Evolutionary conservation across 768 basidiomycete genomes (phyloP).

Genomic region (Tephrocybe sp.): DNA sequence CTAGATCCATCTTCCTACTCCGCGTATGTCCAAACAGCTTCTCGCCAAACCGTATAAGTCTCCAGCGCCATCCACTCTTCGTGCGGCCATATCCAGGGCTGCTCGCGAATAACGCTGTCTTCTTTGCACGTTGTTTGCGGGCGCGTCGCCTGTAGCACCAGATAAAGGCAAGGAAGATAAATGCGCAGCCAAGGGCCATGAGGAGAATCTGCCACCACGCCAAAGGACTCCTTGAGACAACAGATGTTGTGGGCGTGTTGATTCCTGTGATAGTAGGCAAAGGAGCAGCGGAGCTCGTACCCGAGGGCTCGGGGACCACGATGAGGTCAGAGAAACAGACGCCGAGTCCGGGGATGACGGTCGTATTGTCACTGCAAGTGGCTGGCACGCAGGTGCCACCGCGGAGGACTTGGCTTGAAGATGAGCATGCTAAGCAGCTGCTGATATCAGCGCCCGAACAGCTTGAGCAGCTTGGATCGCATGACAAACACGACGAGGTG

Average conservation of each 20-base stretch:
- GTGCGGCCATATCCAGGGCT: too few species aligned
- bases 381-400: constrained; percentile 64
- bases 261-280: constrained; percentile 62
- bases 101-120: constrained; percentile 70
- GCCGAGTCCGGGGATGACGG: constrained; percentile 69
- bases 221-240: constrained; percentile 35
- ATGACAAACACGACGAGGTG: constrained; percentile 63
- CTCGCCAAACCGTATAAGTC: constrained; percentile 58
- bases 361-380: constrained; percentile 55
- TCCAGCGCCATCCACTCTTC: constrained; percentile 55
- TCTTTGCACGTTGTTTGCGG: constrained; percentile 65
- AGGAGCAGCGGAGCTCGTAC: constrained; percentile 45
- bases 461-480: constrained; percentile 77
- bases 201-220: constrained; percentile 86
- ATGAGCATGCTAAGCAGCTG: constrained; percentile 75
- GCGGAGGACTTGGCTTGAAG: constrained; percentile 59
- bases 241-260: constrained; percentile 45
- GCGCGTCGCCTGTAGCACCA: constrained; percentile 71
- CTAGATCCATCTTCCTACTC: constrained; percentile 13
- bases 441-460: constrained; percentile 69
- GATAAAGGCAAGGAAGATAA: constrained; percentile 69
- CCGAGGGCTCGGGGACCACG: constrained; percentile 44
- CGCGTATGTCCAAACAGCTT: constrained; percentile 53
- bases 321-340: constrained; percentile 83
- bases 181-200: constrained; percentile 79